phyloP scores from a whole-genome alignment of 805 yeast genomes.

The Candida manassasensis region DNA sequence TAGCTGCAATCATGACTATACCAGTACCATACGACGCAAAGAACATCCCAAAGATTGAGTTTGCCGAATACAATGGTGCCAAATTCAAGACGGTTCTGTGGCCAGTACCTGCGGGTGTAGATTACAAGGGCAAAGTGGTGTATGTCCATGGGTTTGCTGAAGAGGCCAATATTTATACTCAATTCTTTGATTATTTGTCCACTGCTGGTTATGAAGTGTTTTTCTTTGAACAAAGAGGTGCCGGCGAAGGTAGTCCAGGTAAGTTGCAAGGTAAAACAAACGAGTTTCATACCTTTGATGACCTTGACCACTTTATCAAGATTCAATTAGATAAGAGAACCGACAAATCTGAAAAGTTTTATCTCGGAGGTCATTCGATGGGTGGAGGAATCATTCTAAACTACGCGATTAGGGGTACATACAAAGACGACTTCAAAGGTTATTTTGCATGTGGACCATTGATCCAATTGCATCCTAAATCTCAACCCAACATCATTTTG shows the following conservation, averaged over 20 bases:
- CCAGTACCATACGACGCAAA: slow-evolving; percentile 33
- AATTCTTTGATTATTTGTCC: slow-evolving; percentile 50
- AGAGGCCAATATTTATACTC: slow-evolving; percentile 43
- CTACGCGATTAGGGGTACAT: slow-evolving; percentile 55
- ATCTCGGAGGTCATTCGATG: slow-evolving; percentile 70
- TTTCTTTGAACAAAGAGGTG: slow-evolving; percentile 72
- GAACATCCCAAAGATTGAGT: slow-evolving; percentile 24
- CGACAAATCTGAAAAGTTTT: slow-evolving; percentile 36
- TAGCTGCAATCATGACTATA: too few relatives aligned
- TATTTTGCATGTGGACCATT: slow-evolving; percentile 57
- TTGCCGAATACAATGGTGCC: slow-evolving; percentile 34
- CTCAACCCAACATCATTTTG: slow-evolving; percentile 48
- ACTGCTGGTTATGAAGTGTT: slow-evolving; percentile 58
- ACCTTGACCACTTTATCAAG: slow-evolving; percentile 54
- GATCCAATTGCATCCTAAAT: slow-evolving; percentile 50
- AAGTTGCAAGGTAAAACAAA: slow-evolving; percentile 50
- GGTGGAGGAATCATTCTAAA: slow-evolving; percentile 72
- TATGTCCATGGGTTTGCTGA: slow-evolving; percentile 75
- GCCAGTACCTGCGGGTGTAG: slow-evolving; percentile 31
- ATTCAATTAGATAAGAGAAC: slow-evolving; percentile 32
- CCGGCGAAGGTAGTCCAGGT: slow-evolving; percentile 60
- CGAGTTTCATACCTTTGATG: slow-evolving; percentile 53
- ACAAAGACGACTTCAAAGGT: slow-evolving; percentile 42
- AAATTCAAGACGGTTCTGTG: slow-evolving; percentile 38
- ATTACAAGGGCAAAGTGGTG: slow-evolving; percentile 49